phyloP scores from a whole-genome alignment of 2,329 filamentous ascomycete genomes.

The Neonectria neomacrospora region DNA sequence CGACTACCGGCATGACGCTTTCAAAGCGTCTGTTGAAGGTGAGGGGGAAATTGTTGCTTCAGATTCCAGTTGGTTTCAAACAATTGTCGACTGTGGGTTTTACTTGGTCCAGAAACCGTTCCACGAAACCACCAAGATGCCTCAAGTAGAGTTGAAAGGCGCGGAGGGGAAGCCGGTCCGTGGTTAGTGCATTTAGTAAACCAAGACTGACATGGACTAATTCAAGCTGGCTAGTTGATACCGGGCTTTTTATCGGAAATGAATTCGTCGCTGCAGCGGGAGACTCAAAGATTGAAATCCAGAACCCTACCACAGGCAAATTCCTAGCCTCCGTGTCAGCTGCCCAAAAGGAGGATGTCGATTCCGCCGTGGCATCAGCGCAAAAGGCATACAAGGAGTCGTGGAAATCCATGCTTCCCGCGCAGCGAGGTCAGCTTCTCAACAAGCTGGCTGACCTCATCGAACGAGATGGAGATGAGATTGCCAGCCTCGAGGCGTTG shows the following conservation, averaged over 20 bases:
- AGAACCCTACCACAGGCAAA: conserved; percentile 16
- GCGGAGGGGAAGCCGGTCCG: not conserved
- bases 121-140: not conserved
- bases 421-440: conserved; percentile 56
- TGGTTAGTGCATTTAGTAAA: not conserved
- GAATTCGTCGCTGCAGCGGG: conserved; percentile 4
- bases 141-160: not conserved
- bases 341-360: conserved; percentile 9
- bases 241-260: conserved; percentile 18
- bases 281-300: not conserved
- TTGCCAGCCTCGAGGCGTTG: conserved; percentile 66
- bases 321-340: conserved; percentile 7
- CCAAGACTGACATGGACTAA: not conserved
- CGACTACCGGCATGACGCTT: not conserved
- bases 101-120: not conserved
- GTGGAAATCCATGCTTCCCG: not conserved
- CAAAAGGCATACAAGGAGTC: conserved; percentile 4
- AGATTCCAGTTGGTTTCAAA: no score
- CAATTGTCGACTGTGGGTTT: not conserved
- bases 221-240: not conserved
- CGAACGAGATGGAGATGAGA: conserved; percentile 61
- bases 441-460: conserved; percentile 72
- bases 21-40: not conserved
- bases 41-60: not conserved
- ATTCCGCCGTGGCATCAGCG: conserved; percentile 10